These are phyloP conservation scores for Ceratocystis papillata DNA, from an alignment of 2,329 filamentous ascomycete species.

Conservation along the genomic window DNA sequence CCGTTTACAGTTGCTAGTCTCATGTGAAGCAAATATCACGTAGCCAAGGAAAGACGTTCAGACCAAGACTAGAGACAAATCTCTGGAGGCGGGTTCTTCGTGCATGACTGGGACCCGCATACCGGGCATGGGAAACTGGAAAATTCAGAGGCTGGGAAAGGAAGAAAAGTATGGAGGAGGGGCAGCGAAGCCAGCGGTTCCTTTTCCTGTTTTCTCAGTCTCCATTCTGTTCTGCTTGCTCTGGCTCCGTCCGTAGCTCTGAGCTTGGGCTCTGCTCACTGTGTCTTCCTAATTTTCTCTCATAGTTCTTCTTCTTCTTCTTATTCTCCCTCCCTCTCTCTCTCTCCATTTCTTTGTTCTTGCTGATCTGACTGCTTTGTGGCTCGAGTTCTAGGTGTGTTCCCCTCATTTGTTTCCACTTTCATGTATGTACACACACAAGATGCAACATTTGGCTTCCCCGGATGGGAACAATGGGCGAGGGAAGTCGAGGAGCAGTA, in stretches of 20 bases:
- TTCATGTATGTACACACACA: slow-evolving; percentile 1
- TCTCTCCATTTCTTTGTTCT: not conserved
- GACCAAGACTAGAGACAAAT: not conserved
- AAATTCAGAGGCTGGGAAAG: slow-evolving; percentile 14
- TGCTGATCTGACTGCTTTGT: not conserved
- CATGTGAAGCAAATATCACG: not conserved
- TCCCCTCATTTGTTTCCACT: slow-evolving; percentile 3
- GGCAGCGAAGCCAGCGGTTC: not conserved
- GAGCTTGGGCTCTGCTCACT: not conserved
- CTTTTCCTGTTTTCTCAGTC: slow-evolving; percentile 13
- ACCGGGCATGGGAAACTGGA: not conserved
- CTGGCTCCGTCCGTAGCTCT: not conserved
- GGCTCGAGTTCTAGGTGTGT: not conserved
- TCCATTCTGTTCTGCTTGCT: not conserved
- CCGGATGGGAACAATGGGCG: not conserved
- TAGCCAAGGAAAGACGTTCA: not conserved
- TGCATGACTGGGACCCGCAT: slow-evolving; percentile 1
- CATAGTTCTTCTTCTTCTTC: not conserved
- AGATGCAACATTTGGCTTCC: not conserved
- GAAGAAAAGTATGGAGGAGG: not conserved
- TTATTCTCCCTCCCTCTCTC: not conserved
- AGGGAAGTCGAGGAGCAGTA: slow-evolving; percentile 2
- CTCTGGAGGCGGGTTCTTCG: not conserved
- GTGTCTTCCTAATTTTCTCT: not conserved
- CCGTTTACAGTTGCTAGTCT: not conserved